A percentile compares a stretch with the other conserved stretches of the same genome.
Conservation (phyloP, 1,139 yeast species). For the Suhomyces taliae region DNA sequence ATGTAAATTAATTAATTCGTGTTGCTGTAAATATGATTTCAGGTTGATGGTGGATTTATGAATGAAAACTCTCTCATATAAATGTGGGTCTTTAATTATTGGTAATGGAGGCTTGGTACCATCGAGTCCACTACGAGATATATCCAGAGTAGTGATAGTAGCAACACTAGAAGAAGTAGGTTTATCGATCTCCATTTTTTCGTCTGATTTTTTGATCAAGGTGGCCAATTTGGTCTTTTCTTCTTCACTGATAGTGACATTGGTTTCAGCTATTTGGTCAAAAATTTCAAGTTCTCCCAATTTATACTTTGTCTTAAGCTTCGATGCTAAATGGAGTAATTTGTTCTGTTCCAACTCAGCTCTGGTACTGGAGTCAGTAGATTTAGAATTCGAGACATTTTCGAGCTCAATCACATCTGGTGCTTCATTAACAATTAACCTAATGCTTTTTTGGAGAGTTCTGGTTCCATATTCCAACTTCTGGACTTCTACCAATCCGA, state of each 20-base stretch:
- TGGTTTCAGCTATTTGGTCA: slow-evolving; percentile 41
- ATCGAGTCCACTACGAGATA: slow-evolving; percentile 13
- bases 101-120: slow-evolving; percentile 62
- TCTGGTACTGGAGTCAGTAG: slow-evolving; percentile 37
- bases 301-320: slow-evolving; percentile 54
- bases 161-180: slow-evolving; percentile 2
- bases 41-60: slow-evolving; percentile 75
- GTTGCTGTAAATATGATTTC: slow-evolving; percentile 53
- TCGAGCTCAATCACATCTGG: slow-evolving; percentile 50
- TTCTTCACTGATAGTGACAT: slow-evolving; percentile 14
- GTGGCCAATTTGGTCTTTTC: slow-evolving; percentile 12
- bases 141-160: slow-evolving; percentile 6
- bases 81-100: slow-evolving; percentile 54
- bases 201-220: background rate
- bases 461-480: slow-evolving; percentile 44
- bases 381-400: slow-evolving; percentile 22
- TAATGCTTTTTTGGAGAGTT: slow-evolving; percentile 51
- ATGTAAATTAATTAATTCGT: slow-evolving; percentile 62
- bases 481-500: slow-evolving; percentile 41
- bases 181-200: slow-evolving; percentile 11
- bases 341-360: slow-evolving; percentile 54
- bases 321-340: slow-evolving; percentile 59
- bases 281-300: slow-evolving; percentile 48
- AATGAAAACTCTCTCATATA: slow-evolving; percentile 72
- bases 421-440: slow-evolving; percentile 52